Base-by-base conservation (phyloP, 495 filamentous ascomycete species). In the Penicillium verhagenii region DNA sequence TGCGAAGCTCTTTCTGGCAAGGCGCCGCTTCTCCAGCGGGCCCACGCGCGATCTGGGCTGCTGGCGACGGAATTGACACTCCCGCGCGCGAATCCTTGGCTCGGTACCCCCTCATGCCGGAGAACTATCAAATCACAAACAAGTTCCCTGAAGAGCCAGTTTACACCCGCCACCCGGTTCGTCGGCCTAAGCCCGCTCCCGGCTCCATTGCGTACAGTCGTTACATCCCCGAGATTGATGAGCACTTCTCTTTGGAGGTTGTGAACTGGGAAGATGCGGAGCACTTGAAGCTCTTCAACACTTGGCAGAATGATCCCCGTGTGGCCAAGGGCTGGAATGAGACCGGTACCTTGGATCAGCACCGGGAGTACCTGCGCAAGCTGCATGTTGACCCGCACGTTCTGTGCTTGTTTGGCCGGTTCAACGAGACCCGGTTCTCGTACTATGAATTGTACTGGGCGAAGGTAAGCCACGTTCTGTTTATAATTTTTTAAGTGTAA, bases 401-500 rank as follows among this genome's bases (percentile, higher is more conserved):
- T 42, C 67, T 87, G 7, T 79, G 81, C 39, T 64, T 89, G 52
- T 74, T 89, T 54, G 86, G 80, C 0, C 70, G 78, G 1, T 89
- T 87, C 52, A 75, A 87, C 24, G 82, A 84, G 18, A 74, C 68
- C 25, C 71, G 65, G 6, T 89, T 89, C 65, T 82, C 85, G 0
- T 88, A 88, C 54, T 88, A 84, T 60, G 86, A 89, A 68, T 69
- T 87, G 2, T 89, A 89, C 64, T 89, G 86, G 86, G 82, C 79
- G 16, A 86, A 86, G 79, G 84, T 85, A 71, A 38, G 64, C 50
- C 25, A 23, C 6, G 20, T 48, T 26, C 5, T 10, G 6, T 18
- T 6, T 2, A 38, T n/a, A 9, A 28, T 31, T 9, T 2, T 6
- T 46, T 14, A 13, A 1, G 20, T 29, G 46, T 9, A 26, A 45